Evolutionary conservation across 78 protist genomes (phyloP), one percentile per base, ranked within the genome.

Genomic region (Cavenderia fasciculata): DNA sequence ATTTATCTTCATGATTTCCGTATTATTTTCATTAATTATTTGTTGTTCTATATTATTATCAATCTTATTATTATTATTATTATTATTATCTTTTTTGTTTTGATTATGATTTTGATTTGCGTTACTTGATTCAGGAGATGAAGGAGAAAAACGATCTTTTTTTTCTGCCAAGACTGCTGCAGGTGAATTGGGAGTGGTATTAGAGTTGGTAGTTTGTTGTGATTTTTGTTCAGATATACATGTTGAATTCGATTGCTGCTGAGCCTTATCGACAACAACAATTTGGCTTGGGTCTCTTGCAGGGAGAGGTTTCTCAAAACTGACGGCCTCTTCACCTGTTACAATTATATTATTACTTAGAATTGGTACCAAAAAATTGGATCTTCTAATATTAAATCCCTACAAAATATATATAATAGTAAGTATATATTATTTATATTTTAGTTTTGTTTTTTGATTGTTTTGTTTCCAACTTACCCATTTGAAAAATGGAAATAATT

Each of bases 301-400:
- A 38, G 92, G 92, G 41, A 82, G 27, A 6, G 75, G 77, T 56
- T 68, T 73, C 44, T 72, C 84, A 47, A 59, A 63, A 44, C 66
- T 56, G 8, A 87, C 93, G 8, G 93, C 93, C 36, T 70, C 93
- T 21, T 87, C 86, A 70, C 94, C 94, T 27, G 76, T 71, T 51
- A 71, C 84, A 29, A 89, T 78, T n/a, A 89, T 47, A 68, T 89
- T 89, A 65, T 89, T 89, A 54, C 69, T 56, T 5, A 89, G 54
- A 27, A 89, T 78, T 59, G 94, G 94, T 29, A 89, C 94, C 49
- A 89, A 62, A 52, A 76, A 89, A 62, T 77, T 73, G 59, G 94
- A 89, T 54, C 94, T 70, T 73, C 82, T 69, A 49, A 89, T 69
- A 44, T 66, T 71, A 34, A 89, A 89, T 2, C 94, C 94, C 93